These are phyloP conservation scores for Leptodermis oblonga DNA, from an alignment of 257 asterid genomes.

Conservation along the genomic window DNA sequence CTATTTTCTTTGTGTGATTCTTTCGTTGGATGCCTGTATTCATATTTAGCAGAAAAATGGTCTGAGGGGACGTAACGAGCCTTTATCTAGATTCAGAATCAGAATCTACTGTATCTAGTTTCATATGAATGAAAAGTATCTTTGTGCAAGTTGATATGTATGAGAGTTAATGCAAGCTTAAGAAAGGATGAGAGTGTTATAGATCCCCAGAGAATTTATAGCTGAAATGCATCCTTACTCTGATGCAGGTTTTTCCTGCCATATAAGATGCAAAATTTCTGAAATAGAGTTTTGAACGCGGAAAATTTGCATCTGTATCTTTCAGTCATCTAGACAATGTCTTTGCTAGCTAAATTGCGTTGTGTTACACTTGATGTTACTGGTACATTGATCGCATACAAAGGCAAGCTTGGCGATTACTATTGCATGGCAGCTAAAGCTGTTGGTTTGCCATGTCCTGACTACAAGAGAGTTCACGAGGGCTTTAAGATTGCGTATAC, in stretches of 20 bases:
- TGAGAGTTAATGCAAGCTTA: background rate
- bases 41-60: too few species aligned
- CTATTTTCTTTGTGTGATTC: too few species aligned
- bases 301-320: background rate
- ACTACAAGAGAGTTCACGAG: slow-evolving; percentile 81
- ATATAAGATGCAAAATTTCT: background rate
- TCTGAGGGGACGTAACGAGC: too few species aligned
- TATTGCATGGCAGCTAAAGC: slow-evolving; percentile 99
- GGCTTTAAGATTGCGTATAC: slow-evolving; percentile 89
- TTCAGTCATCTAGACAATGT: slow-evolving; percentile 43
- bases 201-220: background rate
- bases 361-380: slow-evolving; percentile 92
- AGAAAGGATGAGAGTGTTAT: background rate
- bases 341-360: slow-evolving; percentile 58
- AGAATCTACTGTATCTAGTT: background rate
- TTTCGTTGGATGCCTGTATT: background rate
- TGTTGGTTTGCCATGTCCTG: slow-evolving; percentile 88
- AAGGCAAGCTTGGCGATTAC: slow-evolving; percentile 98
- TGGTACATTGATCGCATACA: slow-evolving; percentile 92
- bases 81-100: too few species aligned
- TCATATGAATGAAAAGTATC: background rate
- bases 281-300: background rate
- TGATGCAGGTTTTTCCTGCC: slow-evolving; percentile 17
- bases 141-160: background rate
- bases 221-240: background rate